These are phyloP conservation scores for Rhizopogon rudus DNA, from an alignment of 768 basidiomycete genomes.

Conservation along the genomic window DNA sequence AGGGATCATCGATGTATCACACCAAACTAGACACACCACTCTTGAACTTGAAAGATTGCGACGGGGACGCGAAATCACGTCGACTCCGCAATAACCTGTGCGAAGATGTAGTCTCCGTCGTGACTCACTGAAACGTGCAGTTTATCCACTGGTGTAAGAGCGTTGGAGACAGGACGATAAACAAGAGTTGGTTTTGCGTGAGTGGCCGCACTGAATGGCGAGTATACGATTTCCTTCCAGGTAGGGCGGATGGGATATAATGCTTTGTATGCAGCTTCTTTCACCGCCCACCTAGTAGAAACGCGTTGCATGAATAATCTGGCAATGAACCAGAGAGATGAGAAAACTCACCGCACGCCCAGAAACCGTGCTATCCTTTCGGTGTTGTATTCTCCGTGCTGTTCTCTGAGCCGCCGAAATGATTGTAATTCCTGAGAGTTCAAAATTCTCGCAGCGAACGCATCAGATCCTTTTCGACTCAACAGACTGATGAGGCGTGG, in stretches of 20 bases:
- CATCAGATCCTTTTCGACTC: conserved; percentile 37
- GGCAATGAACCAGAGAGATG: background rate
- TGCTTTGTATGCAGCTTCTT: conserved; percentile 87
- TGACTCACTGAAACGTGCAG: conserved; percentile 77
- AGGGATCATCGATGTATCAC: conserved; percentile 1
- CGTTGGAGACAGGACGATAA: conserved; percentile 8
- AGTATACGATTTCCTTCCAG: conserved; percentile 73
- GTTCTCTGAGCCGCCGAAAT: conserved; percentile 20
- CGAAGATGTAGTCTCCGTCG: conserved; percentile 72
- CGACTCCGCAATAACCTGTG: conserved; percentile 59
- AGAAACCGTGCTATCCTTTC: conserved; percentile 42
- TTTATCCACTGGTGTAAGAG: background rate
- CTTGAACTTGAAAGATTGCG: background rate
- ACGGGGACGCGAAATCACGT: background rate
- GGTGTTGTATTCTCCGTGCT: conserved; percentile 9
- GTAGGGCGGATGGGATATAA: conserved; percentile 62
- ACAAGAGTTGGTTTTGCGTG: conserved; percentile 40
- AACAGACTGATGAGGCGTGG: conserved; percentile 60
- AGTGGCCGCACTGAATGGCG: conserved; percentile 25
- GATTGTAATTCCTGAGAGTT: conserved; percentile 38
- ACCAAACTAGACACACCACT: background rate
- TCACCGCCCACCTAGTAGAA: conserved; percentile 71
- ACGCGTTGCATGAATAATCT: background rate
- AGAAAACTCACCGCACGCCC: conserved; percentile 59
- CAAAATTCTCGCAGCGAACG: conserved; percentile 60